A percentile compares a stretch with the other conserved stretches of the same genome.
phyloP scores from a whole-genome alignment of 169 alveolate genomes.

The Eimeria acervulina region DNA sequence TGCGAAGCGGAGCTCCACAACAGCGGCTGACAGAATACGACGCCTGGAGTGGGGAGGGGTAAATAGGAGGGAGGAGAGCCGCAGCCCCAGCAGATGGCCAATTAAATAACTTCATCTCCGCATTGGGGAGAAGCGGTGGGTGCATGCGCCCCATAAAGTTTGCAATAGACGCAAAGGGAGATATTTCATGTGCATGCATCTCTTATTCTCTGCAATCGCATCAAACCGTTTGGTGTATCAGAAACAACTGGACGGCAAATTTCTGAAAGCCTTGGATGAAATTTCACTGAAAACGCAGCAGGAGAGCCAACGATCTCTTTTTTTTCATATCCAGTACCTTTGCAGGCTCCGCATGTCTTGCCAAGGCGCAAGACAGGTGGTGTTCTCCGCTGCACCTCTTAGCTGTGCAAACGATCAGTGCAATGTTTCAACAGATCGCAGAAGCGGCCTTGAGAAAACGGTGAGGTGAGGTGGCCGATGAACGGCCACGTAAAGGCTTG shows the following conservation, averaged over 20 bases:
- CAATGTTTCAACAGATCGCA: not conserved
- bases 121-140: not conserved
- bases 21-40: conserved; percentile 30
- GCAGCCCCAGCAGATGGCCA: not conserved
- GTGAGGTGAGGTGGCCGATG: not conserved
- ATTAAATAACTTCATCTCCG: not conserved
- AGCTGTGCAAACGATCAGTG: not conserved
- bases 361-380: not conserved
- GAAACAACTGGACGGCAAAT: not conserved
- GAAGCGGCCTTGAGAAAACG: not conserved
- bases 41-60: conserved; percentile 42
- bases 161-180: not conserved
- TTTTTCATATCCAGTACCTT: not conserved
- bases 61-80: not conserved
- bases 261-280: not conserved
- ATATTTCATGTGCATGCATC: not conserved
- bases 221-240: not conserved
- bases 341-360: not conserved
- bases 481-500: not conserved
- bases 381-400: not conserved
- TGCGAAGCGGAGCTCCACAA: not conserved
- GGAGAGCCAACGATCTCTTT: not conserved
- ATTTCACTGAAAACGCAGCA: not conserved
- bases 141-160: not conserved
- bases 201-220: not conserved